Percentiles rank a stretch among this genome's conserved stretches.
Conservation (phyloP, 2,329 filamentous ascomycete genomes). For the Pseudogymnoascus destructans region DNA sequence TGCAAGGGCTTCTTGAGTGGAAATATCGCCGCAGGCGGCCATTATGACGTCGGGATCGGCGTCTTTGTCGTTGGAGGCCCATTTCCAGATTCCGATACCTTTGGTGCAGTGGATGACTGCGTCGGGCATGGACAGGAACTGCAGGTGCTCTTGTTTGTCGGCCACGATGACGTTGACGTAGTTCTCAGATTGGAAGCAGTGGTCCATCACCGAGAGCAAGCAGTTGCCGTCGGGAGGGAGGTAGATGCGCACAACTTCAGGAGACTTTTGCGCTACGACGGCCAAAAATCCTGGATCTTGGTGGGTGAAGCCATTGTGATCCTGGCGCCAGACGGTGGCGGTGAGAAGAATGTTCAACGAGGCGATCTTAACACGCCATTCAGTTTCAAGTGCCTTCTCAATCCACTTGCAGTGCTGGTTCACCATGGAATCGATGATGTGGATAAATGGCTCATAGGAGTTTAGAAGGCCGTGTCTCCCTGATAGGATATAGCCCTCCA, state of each 20-base stretch:
- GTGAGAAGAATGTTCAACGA: slow-evolving; percentile 72
- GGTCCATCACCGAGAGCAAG: slow-evolving; percentile 61
- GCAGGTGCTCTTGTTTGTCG: slow-evolving; percentile 68
- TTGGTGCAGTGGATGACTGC: slow-evolving; percentile 67
- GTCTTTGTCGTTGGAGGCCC: slow-evolving; percentile 58
- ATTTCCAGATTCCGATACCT: slow-evolving; percentile 65
- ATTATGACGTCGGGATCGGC: slow-evolving; percentile 62
- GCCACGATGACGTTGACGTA: slow-evolving; percentile 73
- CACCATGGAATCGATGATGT: slow-evolving; percentile 76
- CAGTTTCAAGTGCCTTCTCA: slow-evolving; percentile 67
- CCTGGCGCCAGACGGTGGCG: slow-evolving; percentile 68
- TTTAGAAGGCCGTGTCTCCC: slow-evolving; percentile 66
- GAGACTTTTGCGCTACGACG: slow-evolving; percentile 66
- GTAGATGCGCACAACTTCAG: slow-evolving; percentile 69
- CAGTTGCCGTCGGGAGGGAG: slow-evolving; percentile 70
- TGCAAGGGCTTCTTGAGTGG: slow-evolving; percentile 61
- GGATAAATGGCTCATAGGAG: slow-evolving; percentile 73
- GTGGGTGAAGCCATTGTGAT: slow-evolving; percentile 75
- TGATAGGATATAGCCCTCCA: slow-evolving; percentile 65
- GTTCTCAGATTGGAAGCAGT: slow-evolving; percentile 60
- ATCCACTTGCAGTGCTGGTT: slow-evolving; percentile 81
- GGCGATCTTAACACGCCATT: slow-evolving; percentile 60
- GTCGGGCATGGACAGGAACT: slow-evolving; percentile 61
- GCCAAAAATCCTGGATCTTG: slow-evolving; percentile 72
- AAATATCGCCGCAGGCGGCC: slow-evolving; percentile 62